Evolutionary conservation across 768 basidiomycete genomes (phyloP), one percentile per base, ranked within the genome.

Genomic region (Hygrocybe coccinea): DNA sequence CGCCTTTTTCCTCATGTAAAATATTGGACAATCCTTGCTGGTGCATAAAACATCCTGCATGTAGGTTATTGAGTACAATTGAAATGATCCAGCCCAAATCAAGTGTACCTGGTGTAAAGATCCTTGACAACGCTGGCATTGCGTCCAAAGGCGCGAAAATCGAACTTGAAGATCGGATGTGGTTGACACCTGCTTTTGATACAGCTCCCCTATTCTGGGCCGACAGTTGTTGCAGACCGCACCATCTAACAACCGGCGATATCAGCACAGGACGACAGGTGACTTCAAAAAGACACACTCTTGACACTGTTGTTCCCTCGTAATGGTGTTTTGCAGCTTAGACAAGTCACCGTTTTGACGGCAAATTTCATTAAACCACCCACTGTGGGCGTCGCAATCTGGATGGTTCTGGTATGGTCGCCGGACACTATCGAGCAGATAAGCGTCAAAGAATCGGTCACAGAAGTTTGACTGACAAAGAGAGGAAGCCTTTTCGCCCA

Each of bases 301-400:
- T 79, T 68, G 47, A 85, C 75, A 65, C 91, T 91, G 65, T 95
- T 93, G 62, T 80, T 88, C 3, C 80, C 71, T 44, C 82, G 79
- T 57, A 99, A 67, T 8, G 92, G 86, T 0, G 95, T 95, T 71
- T 94, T 95, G 73, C 97, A 99, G 0, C 95, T 91, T 47, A 99
- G 75, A 65, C 97, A 99, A 2, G 92, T 99, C 2, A 89, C 83
- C 0, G 90, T 95, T 73, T 94, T 95, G 25, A 97, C 93, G 0
- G 95, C 94, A 64, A 97, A 99, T 69, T 95, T 97, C 97, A 99
- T 99, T 52, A 99, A 71, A 22, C 97, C 97, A 15, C 97, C 97
- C 9, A 93, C 83, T 0, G 92, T 95, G 0, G 97, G 97, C 1
- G 97, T 98, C 4, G 95, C 94, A 50, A 98, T 97, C 59, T 93